These are phyloP conservation scores for Zygotorulaspora sp. DNA, from an alignment of 805 yeast genomes.

Conservation along the genomic window DNA sequence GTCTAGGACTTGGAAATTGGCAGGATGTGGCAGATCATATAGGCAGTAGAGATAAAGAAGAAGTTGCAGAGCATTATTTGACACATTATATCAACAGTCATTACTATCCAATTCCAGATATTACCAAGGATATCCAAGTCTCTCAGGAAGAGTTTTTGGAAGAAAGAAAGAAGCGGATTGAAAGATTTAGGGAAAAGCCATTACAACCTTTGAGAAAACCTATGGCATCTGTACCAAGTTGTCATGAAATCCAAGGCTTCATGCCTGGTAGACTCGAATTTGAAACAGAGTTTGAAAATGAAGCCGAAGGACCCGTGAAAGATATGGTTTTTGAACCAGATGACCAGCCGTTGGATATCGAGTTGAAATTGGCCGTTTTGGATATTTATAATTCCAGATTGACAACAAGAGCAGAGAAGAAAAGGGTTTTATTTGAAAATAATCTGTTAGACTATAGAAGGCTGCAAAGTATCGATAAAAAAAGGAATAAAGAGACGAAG, in stretches of 20 bases:
- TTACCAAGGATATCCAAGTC: constrained; percentile 64
- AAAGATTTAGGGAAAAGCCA: constrained; percentile 64
- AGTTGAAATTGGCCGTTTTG: constrained; percentile 78
- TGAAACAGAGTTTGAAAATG: constrained; percentile 94
- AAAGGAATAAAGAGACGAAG: constrained; percentile 82
- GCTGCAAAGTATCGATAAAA: constrained; percentile 76
- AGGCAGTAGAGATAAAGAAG: constrained; percentile 88
- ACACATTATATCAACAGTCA: constrained; percentile 62
- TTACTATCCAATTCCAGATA: constrained; percentile 85
- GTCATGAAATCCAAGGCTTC: constrained; percentile 95
- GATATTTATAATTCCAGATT: constrained; percentile 87
- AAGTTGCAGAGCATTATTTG: constrained; percentile 79
- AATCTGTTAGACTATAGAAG: constrained; percentile 78
- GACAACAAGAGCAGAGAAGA: constrained; percentile 89
- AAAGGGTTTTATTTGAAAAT: constrained; percentile 74
- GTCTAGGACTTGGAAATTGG: constrained; percentile 93
- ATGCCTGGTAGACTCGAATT: constrained; percentile 99
- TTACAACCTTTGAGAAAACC: constrained; percentile 85
- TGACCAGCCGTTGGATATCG: constrained; percentile 82
- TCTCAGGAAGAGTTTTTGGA: constrained; percentile 66
- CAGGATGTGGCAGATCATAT: constrained; percentile 96
- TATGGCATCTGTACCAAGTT: constrained; percentile 87
- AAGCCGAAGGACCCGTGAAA: constrained; percentile 89
- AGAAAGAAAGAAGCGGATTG: constrained; percentile 65
- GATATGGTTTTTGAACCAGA: constrained; percentile 96